phyloP scores from a whole-genome alignment of 2,329 filamentous ascomycete genomes.

The Byssochlamys sp. region DNA sequence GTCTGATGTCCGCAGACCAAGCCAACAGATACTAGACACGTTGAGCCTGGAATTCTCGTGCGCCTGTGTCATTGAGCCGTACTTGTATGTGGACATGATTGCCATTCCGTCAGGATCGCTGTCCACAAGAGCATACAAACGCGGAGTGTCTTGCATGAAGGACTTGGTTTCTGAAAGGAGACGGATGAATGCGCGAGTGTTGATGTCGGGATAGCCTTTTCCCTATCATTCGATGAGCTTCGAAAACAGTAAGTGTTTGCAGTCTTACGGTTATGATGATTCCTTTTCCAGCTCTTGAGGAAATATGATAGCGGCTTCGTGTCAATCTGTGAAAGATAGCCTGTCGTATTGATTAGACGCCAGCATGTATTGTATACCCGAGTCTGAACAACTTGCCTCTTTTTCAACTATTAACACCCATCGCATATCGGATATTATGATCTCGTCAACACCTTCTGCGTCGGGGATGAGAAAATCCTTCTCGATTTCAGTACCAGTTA shows the following conservation, averaged over 20 bases:
- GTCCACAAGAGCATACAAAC: conserved; percentile 49
- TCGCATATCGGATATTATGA: conserved; percentile 38
- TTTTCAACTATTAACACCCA: conserved; percentile 58
- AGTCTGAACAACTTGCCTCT: conserved; percentile 37
- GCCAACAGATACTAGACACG: conserved; percentile 43
- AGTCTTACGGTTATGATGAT: conserved; percentile 47
- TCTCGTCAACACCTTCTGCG: conserved; percentile 33
- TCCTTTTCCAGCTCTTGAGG: conserved; percentile 34
- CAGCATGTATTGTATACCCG: not conserved
- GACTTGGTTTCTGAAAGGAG: conserved; percentile 29
- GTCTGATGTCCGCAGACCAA: conserved; percentile 45
- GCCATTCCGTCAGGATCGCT: conserved; percentile 54
- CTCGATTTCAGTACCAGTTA: not conserved
- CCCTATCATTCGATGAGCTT: conserved; percentile 33
- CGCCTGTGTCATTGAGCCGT: conserved; percentile 48
- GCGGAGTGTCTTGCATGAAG: conserved; percentile 18
- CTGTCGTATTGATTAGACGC: conserved; percentile 22
- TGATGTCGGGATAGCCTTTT: conserved; percentile 56
- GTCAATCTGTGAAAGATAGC: conserved; percentile 52
- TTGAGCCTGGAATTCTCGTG: conserved; percentile 43
- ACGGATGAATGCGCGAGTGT: conserved; percentile 46
- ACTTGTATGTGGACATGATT: conserved; percentile 55
- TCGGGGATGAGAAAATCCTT: conserved; percentile 48
- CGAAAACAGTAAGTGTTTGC: not conserved
- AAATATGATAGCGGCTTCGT: conserved; percentile 38